Percentiles rank a stretch among this genome's conserved stretches.
Conservation (phyloP, 2,329 filamentous ascomycete genomes). For the Cladosporium sp. region DNA sequence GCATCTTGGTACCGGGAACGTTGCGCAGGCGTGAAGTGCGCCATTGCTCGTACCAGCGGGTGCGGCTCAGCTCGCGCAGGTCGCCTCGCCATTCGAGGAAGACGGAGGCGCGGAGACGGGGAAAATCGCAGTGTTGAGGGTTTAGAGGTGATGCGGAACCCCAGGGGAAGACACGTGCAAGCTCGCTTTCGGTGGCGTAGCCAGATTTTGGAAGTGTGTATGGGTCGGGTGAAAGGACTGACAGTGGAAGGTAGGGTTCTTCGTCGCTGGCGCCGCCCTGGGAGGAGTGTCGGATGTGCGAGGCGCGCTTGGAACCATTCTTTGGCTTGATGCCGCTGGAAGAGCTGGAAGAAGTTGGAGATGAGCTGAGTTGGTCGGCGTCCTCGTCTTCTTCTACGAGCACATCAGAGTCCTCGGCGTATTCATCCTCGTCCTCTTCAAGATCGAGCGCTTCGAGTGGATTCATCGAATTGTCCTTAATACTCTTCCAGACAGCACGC, state of each 20-base stretch:
- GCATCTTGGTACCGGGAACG: slow-evolving; percentile 20
- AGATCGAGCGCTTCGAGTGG: slow-evolving; percentile 82
- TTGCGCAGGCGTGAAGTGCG: slow-evolving; percentile 57
- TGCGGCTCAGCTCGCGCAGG: slow-evolving; percentile 81
- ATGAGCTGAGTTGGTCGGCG: slow-evolving; percentile 32
- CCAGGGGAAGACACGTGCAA: slow-evolving; percentile 83
- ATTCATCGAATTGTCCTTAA: slow-evolving; percentile 82
- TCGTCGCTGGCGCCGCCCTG: slow-evolving; percentile 38
- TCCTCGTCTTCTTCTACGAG: slow-evolving; percentile 30
- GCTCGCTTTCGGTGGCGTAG: slow-evolving; percentile 69
- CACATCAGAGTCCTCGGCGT: slow-evolving; percentile 41
- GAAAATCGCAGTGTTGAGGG: slow-evolving; percentile 87
- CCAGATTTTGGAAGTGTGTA: slow-evolving; percentile 70
- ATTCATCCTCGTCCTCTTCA: slow-evolving; percentile 59
- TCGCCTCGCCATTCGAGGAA: slow-evolving; percentile 93
- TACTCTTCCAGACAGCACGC: slow-evolving; percentile 80
- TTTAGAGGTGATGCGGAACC: slow-evolving; percentile 94
- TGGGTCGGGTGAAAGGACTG: slow-evolving; percentile 87
- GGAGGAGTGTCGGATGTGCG: slow-evolving; percentile 38
- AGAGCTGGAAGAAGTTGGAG: slow-evolving; percentile 31
- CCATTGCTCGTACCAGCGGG: slow-evolving; percentile 96
- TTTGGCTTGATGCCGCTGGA: slow-evolving; percentile 20
- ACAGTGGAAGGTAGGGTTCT: slow-evolving; percentile 74
- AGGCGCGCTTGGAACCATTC: slow-evolving; percentile 23
- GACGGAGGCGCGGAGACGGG: slow-evolving; percentile 82